Evolutionary conservation across 2,329 filamentous ascomycete genomes (phyloP).

Genomic region (Cryphonectria radicalis): DNA sequence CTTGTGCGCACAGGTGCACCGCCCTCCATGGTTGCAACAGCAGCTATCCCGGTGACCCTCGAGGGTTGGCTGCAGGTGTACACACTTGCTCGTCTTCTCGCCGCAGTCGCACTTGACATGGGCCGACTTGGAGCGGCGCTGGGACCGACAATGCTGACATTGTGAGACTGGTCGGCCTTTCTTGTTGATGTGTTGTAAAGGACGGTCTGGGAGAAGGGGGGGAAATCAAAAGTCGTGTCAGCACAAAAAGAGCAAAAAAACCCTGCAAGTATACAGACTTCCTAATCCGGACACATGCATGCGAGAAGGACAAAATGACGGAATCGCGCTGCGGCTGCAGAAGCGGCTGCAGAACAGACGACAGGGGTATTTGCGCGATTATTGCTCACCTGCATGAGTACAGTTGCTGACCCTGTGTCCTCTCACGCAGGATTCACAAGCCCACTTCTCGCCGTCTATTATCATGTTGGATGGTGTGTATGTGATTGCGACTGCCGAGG

Average conservation of each 20-base stretch:
- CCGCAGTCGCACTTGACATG: conserved; percentile 98
- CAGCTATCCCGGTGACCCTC: conserved; percentile 68
- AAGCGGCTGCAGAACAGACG: conserved; percentile 7
- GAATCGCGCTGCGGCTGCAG: conserved; percentile 5
- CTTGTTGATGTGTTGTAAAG: conserved; percentile 92
- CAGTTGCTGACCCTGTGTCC: conserved; percentile 99
- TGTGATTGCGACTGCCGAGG: neutral
- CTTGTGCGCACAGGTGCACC: conserved; percentile 68
- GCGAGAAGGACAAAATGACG: neutral
- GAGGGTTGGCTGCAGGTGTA: conserved; percentile 60
- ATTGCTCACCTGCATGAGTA: conserved; percentile 84
- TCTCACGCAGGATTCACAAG: conserved; percentile 96
- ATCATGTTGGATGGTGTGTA: conserved; percentile 60
- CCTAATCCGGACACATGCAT: conserved; percentile 1
- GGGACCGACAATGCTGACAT: conserved; percentile 93
- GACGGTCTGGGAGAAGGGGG: conserved; percentile 67
- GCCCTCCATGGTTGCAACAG: conserved; percentile 71
- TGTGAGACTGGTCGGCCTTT: conserved; percentile 97
- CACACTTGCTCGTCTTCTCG: conserved; percentile 80
- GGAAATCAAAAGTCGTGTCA: conserved; percentile 13
- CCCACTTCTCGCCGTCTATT: conserved; percentile 95
- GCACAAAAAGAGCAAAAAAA: neutral
- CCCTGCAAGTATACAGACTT: neutral
- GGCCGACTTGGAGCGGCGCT: conserved; percentile 93
- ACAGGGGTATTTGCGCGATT: conserved; percentile 30